A percentile compares a stretch with the other conserved stretches of the same genome.
phyloP scores from a whole-genome alignment of 2,329 filamentous ascomycete species.

The Trichoderma pleuroti region DNA sequence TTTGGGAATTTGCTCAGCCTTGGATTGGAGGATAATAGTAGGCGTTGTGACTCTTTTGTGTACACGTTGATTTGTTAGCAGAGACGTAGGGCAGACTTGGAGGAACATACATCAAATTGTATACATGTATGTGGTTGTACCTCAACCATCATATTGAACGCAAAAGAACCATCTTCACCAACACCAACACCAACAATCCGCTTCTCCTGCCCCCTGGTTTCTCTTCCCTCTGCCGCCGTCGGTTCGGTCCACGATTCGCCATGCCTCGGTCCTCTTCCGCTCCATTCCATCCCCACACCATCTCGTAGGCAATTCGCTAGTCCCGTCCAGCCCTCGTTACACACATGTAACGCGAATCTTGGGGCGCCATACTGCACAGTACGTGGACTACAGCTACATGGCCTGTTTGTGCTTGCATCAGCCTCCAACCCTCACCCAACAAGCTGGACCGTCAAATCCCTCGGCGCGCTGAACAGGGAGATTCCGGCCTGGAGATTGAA shows the following conservation, averaged over 20 bases:
- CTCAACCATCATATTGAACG: too few relatives aligned
- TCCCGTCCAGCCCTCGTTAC: slow-evolving; percentile 3
- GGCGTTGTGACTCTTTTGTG: too few relatives aligned
- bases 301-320: neutral
- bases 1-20: neutral
- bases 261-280: neutral
- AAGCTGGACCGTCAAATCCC: neutral
- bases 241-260: slow-evolving; percentile 9
- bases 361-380: neutral
- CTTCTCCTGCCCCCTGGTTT: neutral
- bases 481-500: neutral
- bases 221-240: neutral
- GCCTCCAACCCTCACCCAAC: neutral
- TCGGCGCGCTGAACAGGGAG: neutral
- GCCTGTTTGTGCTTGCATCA: neutral
- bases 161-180: neutral
- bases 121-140: neutral
- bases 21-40: neutral
- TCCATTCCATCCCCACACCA: neutral
- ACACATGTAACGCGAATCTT: neutral
- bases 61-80: too few relatives aligned
- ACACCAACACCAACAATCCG: neutral
- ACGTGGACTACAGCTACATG: too few relatives aligned
- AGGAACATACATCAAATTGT: neutral
- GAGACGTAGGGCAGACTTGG: neutral